phyloP scores from a whole-genome alignment of 345 rosid genomes.

The Brassica napus region Da-Ae NC_063445.1:469501-470000 shows the following conservation, averaged over 20 bases:
- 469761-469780: constrained; percentile 71
- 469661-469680: neutral
- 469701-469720: constrained; percentile 27
- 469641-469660: constrained; percentile 33
- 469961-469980: constrained; percentile 36
- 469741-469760: constrained; percentile 70
- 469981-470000: constrained; percentile 29
- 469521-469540: constrained; percentile 60
- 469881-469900: constrained; percentile 38
- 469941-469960: constrained; percentile 36
- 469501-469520: constrained; percentile 38
- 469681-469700: constrained; percentile 21
- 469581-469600: constrained; percentile 80
- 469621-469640: constrained; percentile 6
- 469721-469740: constrained; percentile 38
- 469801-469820: constrained; percentile 67
- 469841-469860: constrained; percentile 37
- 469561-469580: constrained; percentile 72
- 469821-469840: constrained; percentile 68
- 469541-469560: constrained; percentile 50
- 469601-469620: constrained; percentile 36
- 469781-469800: constrained; percentile 90
- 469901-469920: constrained; percentile 30
- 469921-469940: constrained; percentile 24
- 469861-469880: too few species aligned